Percentiles rank a stretch among this genome's conserved stretches.
These are phyloP conservation scores for Haberlea rhodopensis DNA, from an alignment of 257 asterid species.

Conservation along the genomic window DNA sequence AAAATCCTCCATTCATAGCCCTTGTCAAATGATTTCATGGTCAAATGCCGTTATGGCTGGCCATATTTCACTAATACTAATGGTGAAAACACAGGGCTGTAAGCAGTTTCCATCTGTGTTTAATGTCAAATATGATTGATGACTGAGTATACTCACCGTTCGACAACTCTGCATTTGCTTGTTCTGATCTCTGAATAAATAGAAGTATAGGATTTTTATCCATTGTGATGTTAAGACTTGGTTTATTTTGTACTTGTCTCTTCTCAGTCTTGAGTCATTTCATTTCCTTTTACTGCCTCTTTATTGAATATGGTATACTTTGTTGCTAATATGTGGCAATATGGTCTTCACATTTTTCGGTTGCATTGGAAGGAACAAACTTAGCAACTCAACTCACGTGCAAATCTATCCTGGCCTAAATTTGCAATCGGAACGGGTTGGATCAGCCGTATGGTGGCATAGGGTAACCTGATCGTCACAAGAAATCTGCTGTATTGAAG, in stretches of 20 bases:
- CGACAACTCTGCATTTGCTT: neutral
- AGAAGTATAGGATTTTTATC: neutral
- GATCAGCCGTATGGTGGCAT: neutral
- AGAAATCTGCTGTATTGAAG: too few species aligned
- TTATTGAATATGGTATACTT: too few species aligned
- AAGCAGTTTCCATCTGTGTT: neutral
- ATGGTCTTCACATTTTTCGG: neutral
- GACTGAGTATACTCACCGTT: neutral
- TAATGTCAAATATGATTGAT: neutral
- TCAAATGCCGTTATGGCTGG: neutral
- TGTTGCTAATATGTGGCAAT: neutral
- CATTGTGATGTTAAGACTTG: too few species aligned
- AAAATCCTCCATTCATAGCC: too few species aligned
- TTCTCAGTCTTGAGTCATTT: too few species aligned
- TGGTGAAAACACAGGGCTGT: neutral
- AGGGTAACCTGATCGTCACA: neutral
- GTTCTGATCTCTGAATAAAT: neutral
- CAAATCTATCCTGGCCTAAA: neutral
- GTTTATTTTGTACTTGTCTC: too few species aligned
- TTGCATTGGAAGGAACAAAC: neutral
- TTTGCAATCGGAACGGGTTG: neutral
- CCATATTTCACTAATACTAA: too few species aligned
- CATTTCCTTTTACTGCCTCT: neutral
- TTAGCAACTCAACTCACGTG: neutral
- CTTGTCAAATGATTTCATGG: neutral